phyloP scores from a whole-genome alignment of 306 rosid species.

The Vachellia pachyceras region DNA sequence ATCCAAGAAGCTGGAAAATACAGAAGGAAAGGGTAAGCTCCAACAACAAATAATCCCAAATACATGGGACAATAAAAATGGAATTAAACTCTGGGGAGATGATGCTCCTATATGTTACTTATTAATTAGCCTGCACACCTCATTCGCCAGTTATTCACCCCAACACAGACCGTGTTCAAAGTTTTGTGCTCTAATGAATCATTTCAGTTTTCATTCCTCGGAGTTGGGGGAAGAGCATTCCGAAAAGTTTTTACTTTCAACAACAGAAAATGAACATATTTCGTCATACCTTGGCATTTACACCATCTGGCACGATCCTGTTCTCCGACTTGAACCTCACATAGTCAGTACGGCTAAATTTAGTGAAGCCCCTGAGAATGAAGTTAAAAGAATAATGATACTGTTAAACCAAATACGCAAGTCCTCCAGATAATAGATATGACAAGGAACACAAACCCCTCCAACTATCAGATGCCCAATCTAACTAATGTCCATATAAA shows the following conservation, averaged over 20 bases:
- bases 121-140: background rate
- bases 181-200: background rate
- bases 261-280: background rate
- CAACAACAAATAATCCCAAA: background rate
- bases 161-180: background rate
- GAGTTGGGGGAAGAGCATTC: background rate
- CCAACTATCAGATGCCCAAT: background rate
- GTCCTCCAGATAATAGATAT: background rate
- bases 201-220: background rate
- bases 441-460: background rate
- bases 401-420: background rate
- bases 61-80: background rate
- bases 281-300: conserved; percentile 73
- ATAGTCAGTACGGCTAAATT: conserved; percentile 65
- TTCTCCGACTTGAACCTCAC: conserved; percentile 61
- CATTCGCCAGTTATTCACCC: background rate
- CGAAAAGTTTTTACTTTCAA: conserved; percentile 17
- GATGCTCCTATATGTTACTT: background rate
- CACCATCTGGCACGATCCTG: conserved; percentile 67
- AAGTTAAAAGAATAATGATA: conserved; percentile 17
- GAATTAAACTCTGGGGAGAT: background rate
- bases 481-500: background rate
- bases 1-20: conserved; percentile 72
- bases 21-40: conserved; percentile 4
- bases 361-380: conserved; percentile 75